Evolutionary conservation across 257 asterid genomes (phyloP).

Genomic region (Ilex asprella): DNA sequence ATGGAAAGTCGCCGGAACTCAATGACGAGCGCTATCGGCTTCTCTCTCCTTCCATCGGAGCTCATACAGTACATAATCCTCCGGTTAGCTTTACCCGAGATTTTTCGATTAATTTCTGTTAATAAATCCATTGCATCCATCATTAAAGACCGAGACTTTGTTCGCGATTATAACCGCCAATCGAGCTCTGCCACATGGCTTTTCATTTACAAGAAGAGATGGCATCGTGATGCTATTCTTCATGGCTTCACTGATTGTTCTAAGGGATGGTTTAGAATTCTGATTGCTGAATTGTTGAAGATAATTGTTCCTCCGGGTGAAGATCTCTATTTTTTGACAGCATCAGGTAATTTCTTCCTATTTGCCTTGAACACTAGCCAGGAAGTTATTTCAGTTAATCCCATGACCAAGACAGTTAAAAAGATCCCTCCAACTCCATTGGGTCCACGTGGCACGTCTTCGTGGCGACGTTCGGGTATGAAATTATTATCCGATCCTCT

Average conservation of each 20-base stretch:
- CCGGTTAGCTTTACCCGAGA: slow-evolving; percentile 33
- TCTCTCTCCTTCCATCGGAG: slow-evolving; percentile 34
- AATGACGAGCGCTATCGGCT: slow-evolving; percentile 27
- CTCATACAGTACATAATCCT: slow-evolving; percentile 34
- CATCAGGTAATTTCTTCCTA: slow-evolving; percentile 31
- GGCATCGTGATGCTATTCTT: slow-evolving; percentile 8
- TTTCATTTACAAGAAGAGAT: slow-evolving; percentile 30
- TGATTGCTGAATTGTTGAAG: slow-evolving; percentile 25
- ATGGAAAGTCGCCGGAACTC: slow-evolving; percentile 20
- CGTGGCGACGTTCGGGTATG: slow-evolving; percentile 42
- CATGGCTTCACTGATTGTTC: slow-evolving; percentile 28
- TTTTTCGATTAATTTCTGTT: slow-evolving; percentile 27
- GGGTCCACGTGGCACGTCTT: slow-evolving; percentile 42
- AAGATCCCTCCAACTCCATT: slow-evolving; percentile 22
- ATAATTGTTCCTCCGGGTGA: slow-evolving; percentile 35
- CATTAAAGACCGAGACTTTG: slow-evolving; percentile 27
- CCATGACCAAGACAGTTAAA: slow-evolving; percentile 22
- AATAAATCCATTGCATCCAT: slow-evolving; percentile 20
- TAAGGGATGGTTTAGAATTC: slow-evolving; percentile 29
- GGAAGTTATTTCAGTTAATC: slow-evolving; percentile 37
- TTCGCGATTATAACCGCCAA: slow-evolving; percentile 28
- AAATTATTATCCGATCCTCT: slow-evolving; percentile 25
- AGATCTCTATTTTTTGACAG: slow-evolving; percentile 37
- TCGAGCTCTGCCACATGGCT: slow-evolving; percentile 30
- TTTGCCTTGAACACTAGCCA: slow-evolving; percentile 34